These are phyloP conservation scores for Clarkia xantiana DNA, from an alignment of 345 rosid genomes.

Conservation along the genomic window DNA sequence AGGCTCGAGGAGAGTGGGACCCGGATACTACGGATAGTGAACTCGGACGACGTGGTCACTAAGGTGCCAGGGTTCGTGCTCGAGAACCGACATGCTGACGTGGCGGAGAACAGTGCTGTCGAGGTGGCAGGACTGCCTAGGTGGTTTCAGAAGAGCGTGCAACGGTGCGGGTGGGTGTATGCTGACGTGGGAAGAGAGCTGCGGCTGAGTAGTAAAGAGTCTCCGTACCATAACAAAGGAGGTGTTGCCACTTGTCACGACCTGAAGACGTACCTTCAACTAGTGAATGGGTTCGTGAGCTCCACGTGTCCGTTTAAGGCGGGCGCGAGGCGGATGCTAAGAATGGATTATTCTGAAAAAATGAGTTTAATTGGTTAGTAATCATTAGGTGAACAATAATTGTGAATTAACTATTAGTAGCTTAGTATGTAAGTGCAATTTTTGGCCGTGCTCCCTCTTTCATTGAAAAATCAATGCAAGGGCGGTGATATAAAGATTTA, in stretches of 20 bases:
- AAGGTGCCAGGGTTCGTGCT: conserved; percentile 48
- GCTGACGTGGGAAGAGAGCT: conserved; percentile 55
- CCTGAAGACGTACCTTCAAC: conserved; percentile 33
- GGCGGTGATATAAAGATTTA: too few species aligned
- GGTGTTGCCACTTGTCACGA: conserved; percentile 47
- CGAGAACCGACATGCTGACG: conserved; percentile 9
- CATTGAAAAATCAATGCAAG: too few species aligned
- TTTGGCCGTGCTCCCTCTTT: too few species aligned
- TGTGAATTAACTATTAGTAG: too few species aligned
- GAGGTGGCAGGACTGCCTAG: conserved; percentile 13
- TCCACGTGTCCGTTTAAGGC: conserved; percentile 34
- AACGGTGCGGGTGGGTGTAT: conserved; percentile 25
- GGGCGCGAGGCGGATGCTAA: conserved; percentile 14
- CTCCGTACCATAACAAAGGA: conserved; percentile 16
- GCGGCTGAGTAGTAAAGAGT: conserved; percentile 29
- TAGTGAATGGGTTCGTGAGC: conserved; percentile 36
- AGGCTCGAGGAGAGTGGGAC: conserved; percentile 38
- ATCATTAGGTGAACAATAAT: too few species aligned
- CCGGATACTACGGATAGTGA: conserved; percentile 41
- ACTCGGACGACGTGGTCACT: conserved; percentile 46
- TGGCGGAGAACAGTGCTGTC: background rate
- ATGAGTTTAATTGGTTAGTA: too few species aligned
- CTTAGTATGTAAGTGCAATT: too few species aligned
- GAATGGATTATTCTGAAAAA: conserved; percentile 1
- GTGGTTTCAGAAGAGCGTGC: conserved; percentile 34